Evolutionary conservation across 345 rosid genomes (phyloP).

Genomic region (sweet orange (Citrus sinensis)): DVS_A1.0 CM039166.1:25854001-25854500

Average conservation of each 20-base stretch:
- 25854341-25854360: slow-evolving; percentile 46
- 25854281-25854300: slow-evolving; percentile 18
- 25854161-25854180: slow-evolving; percentile 31
- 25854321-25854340: slow-evolving; percentile 19
- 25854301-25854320: slow-evolving; percentile 29
- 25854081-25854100: slow-evolving; percentile 32
- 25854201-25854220: slow-evolving; percentile 37
- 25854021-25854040: slow-evolving; percentile 39
- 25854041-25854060: slow-evolving; percentile 54
- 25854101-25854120: slow-evolving; percentile 31
- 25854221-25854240: slow-evolving; percentile 9
- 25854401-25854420: slow-evolving; percentile 47
- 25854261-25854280: slow-evolving; percentile 24
- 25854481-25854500: background rate
- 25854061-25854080: slow-evolving; percentile 56
- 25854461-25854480: background rate
- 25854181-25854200: slow-evolving; percentile 33
- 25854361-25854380: slow-evolving; percentile 77
- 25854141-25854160: slow-evolving; percentile 30
- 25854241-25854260: slow-evolving; percentile 9
- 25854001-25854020: slow-evolving; percentile 23
- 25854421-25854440: background rate
- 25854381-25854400: slow-evolving; percentile 70
- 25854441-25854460: background rate
- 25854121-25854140: slow-evolving; percentile 28